These are phyloP conservation scores for Eurotiales sp. DNA, from an alignment of 2,329 filamentous ascomycete species.

Conservation along the genomic window DNA sequence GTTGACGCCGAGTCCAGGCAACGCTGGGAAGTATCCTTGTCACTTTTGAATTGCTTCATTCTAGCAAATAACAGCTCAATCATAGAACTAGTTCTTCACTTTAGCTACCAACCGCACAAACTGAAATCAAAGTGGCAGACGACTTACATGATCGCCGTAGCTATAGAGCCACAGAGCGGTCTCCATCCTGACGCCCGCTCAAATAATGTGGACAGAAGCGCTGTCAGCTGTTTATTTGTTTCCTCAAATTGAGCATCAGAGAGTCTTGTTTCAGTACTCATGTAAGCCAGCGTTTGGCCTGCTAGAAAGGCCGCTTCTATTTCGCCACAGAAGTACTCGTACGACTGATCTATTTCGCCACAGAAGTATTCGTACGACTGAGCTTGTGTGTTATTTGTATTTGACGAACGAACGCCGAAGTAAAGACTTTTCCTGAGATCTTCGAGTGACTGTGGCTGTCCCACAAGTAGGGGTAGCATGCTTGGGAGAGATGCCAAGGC, in stretches of 20 bases:
- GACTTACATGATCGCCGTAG: slow-evolving; percentile 4
- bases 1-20: neutral
- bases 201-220: neutral
- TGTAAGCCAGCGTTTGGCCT: neutral
- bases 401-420: neutral
- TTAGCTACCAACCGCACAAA: neutral
- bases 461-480: slow-evolving; percentile 2
- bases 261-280: neutral
- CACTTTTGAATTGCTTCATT: neutral
- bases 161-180: slow-evolving; percentile 10
- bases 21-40: neutral
- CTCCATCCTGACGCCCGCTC: slow-evolving; percentile 10
- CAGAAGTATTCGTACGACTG: neutral
- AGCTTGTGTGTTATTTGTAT: neutral
- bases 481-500: slow-evolving; percentile 5
- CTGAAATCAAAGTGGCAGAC: neutral
- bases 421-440: neutral
- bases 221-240: neutral
- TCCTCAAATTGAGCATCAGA: neutral
- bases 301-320: slow-evolving; percentile 5
- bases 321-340: slow-evolving; percentile 8
- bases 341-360: slow-evolving; percentile 6
- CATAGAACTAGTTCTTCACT: neutral
- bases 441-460: neutral
- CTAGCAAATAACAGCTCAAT: neutral